These are phyloP conservation scores for Fonsecaea nubica DNA, from an alignment of 2,329 filamentous ascomycete genomes.

Conservation along the genomic window DNA sequence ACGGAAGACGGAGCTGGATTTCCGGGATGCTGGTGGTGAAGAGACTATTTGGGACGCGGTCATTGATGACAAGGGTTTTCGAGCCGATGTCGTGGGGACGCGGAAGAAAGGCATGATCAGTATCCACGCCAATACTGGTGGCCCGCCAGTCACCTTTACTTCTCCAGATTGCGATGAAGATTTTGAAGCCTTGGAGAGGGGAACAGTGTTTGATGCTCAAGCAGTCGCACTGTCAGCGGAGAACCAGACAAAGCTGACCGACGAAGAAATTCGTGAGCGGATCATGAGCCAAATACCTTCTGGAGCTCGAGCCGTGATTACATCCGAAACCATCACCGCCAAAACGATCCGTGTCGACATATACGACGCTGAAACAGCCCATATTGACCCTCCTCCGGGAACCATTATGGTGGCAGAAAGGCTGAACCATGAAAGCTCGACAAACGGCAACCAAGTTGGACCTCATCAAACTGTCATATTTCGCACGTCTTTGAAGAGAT, in stretches of 20 bases:
- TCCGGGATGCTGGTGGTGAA: constrained; percentile 50
- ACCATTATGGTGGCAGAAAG: constrained; percentile 55
- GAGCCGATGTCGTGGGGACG: constrained; percentile 56
- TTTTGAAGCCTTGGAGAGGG: constrained; percentile 50
- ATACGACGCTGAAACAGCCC: constrained; percentile 50
- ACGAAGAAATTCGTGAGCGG: constrained; percentile 56
- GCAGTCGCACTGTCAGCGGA: constrained; percentile 44
- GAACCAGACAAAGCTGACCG: constrained; percentile 49
- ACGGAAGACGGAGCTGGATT: constrained; percentile 51
- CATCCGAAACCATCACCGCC: constrained; percentile 51
- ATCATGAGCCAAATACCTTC: constrained; percentile 54
- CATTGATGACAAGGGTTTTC: constrained; percentile 54
- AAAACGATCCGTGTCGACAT: constrained; percentile 57
- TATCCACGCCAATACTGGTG: constrained; percentile 50
- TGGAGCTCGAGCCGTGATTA: constrained; percentile 53
- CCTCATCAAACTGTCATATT: constrained; percentile 56
- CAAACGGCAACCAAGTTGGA: constrained; percentile 48
- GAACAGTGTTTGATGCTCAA: constrained; percentile 40
- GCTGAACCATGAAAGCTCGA: constrained; percentile 57
- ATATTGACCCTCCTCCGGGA: constrained; percentile 54
- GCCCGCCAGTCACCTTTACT: constrained; percentile 60
- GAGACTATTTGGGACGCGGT: constrained; percentile 55
- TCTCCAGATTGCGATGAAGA: constrained; percentile 48
- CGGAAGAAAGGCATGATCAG: constrained; percentile 43
- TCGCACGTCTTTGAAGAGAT: constrained; percentile 49